These are phyloP conservation scores for Pseudocercospora eumusae DNA, from an alignment of 2,329 filamentous ascomycete species.

Conservation along the genomic window DNA sequence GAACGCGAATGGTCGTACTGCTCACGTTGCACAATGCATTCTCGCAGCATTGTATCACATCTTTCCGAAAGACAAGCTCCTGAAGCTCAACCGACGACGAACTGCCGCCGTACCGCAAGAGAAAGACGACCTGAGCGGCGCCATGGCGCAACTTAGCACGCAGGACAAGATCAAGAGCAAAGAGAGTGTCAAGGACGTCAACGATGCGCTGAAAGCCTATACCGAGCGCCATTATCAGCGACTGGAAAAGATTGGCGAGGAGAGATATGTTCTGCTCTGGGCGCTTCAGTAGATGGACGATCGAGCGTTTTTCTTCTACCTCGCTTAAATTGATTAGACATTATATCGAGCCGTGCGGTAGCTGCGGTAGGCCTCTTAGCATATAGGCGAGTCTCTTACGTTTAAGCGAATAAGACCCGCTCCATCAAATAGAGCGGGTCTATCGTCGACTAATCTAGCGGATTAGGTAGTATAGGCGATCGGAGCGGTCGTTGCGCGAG, in stretches of 20 bases:
- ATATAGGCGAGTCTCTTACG: too few species aligned
- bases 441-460: too few species aligned
- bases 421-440: too few species aligned
- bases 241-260: slow-evolving; percentile 85
- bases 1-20: slow-evolving; percentile 93
- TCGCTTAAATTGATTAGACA: too few species aligned
- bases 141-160: slow-evolving; percentile 38
- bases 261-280: slow-evolving; percentile 93
- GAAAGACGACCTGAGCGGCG: slow-evolving; percentile 36
- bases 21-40: slow-evolving; percentile 81
- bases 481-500: too few species aligned
- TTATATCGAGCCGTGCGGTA: too few species aligned
- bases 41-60: slow-evolving; percentile 76
- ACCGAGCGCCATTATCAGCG: slow-evolving; percentile 91
- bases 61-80: slow-evolving; percentile 77
- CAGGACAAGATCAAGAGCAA: slow-evolving; percentile 46
- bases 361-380: too few species aligned
- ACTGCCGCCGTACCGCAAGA: slow-evolving; percentile 29
- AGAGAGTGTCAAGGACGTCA: slow-evolving; percentile 74
- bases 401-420: too few species aligned
- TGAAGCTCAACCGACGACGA: slow-evolving; percentile 45
- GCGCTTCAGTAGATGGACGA: slow-evolving; percentile 90
- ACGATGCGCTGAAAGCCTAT: slow-evolving; percentile 85
- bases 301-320: slow-evolving; percentile 10
- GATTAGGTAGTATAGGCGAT: too few species aligned